Evolutionary conservation across 345 rosid genomes (phyloP), one percentile per base, ranked within the genome.

Genomic region (Sisymbrium irio): DNA sequence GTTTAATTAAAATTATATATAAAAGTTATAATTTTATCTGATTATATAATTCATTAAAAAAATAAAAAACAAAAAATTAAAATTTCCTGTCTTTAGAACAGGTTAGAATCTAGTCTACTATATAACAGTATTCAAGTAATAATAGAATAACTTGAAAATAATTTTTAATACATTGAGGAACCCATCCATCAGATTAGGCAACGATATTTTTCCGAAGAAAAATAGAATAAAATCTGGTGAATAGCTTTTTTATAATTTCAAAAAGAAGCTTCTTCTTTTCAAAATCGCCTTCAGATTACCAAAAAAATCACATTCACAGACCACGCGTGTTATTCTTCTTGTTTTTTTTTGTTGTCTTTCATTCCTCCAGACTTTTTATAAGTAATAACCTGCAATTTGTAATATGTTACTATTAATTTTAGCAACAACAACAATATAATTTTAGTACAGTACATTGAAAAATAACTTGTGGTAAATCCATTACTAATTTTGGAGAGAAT

Each of bases 401-500:
- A 36, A 36, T 12, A 51, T 51, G 6, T 51, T 18, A 15, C 8
- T 36, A 12, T 7, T 25, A 25, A 62, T 36, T 27, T 5, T 62
- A 33, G 7, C 36, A 33, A 33, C 33, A 30, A 30, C 5, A 30
- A 22, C 3, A 22, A 1, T 1, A 1, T 22, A 1, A 22, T 1
- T 22, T 22, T 22, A 22, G 1, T 22, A 22, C 27, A 22, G 27
- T 22, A 22, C 3, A 22, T 22, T 22, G 3, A 22, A 22, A 22
- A 22, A 22, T 22, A 22, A 22, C 27, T 22, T 22, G 27, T 22
- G 27, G 27, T 22, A 22, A 35, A 35, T 35, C 10, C 37, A 35
- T 35, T 35, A 40, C 19, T 49, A 19, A 10, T 9, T 9, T 49
- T 28, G 59, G 28, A 54, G 71, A 25, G 82, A 59, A 53, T 76